Evolutionary conservation across 805 yeast species (phyloP).

Genomic region (Torulaspora indica): DNA sequence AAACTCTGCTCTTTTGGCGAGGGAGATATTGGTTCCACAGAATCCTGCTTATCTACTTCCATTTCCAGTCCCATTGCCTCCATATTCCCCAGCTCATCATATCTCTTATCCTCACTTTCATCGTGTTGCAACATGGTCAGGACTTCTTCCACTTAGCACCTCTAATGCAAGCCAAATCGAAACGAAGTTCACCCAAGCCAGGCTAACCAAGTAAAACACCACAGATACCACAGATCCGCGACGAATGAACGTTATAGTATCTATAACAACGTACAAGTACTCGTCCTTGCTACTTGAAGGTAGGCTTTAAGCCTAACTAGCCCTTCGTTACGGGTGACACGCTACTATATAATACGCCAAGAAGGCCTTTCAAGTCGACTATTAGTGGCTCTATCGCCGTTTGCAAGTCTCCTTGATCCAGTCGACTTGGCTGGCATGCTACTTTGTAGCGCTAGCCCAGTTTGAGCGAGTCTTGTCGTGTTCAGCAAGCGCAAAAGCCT

Average conservation of each 20-base stretch:
- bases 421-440: no score
- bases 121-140: conserved; percentile 4
- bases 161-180: background rate
- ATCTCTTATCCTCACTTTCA: background rate
- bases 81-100: background rate
- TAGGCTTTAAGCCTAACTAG: background rate
- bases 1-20: background rate
- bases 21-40: background rate
- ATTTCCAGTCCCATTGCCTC: conserved; percentile 17
- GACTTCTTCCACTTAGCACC: background rate
- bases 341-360: no score
- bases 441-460: no score
- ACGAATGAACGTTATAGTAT: background rate
- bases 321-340: background rate
- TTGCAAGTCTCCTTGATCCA: no score
- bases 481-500: no score
- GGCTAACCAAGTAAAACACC: background rate
- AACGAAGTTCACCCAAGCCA: background rate
- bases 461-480: no score
- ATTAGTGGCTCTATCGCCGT: no score
- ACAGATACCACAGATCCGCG: background rate
- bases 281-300: no score
- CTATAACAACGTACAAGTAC: background rate
- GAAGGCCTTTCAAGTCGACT: no score
- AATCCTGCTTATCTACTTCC: background rate